Conservation (phyloP, 805 yeast species). For the Pichia rugopelliculosa region DNA sequence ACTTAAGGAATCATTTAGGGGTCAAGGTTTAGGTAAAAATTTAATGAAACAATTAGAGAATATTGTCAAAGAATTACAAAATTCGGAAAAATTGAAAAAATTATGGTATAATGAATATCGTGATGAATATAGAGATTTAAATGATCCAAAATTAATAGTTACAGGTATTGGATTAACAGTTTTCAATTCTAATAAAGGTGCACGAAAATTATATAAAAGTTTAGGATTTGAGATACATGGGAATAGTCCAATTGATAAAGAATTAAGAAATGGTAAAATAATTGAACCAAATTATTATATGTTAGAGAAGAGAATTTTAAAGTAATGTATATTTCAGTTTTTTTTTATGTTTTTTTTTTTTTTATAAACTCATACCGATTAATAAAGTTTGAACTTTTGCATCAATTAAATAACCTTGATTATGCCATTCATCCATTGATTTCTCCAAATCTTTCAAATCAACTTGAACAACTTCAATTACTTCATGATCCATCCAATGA, state of each 20-base stretch:
- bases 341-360: background rate
- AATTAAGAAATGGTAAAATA: constrained; percentile 4
- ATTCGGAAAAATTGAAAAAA: background rate
- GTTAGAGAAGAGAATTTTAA: constrained; percentile 6
- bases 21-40: constrained; percentile 31
- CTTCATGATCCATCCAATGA: constrained; percentile 83
- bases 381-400: constrained; percentile 85
- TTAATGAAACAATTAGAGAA: constrained; percentile 33
- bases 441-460: constrained; percentile 54
- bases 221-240: constrained; percentile 1
- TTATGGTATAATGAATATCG: constrained; percentile 4
- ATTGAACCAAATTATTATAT: constrained; percentile 12
- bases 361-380: constrained; percentile 40
- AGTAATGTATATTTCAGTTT: background rate
- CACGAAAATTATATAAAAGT: constrained; percentile 4
- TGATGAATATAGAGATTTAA: constrained; percentile 1
- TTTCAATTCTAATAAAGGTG: constrained; percentile 9
- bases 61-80: constrained; percentile 20
- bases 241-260: constrained; percentile 6
- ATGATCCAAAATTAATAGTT: background rate
- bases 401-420: constrained; percentile 72
- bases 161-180: constrained; percentile 11
- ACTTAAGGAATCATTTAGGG: constrained; percentile 30
- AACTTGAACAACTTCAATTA: constrained; percentile 78
- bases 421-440: constrained; percentile 42